Base-by-base conservation (phyloP, 805 yeast genomes). In the Sugiyamaella lignohabitans region DNA sequence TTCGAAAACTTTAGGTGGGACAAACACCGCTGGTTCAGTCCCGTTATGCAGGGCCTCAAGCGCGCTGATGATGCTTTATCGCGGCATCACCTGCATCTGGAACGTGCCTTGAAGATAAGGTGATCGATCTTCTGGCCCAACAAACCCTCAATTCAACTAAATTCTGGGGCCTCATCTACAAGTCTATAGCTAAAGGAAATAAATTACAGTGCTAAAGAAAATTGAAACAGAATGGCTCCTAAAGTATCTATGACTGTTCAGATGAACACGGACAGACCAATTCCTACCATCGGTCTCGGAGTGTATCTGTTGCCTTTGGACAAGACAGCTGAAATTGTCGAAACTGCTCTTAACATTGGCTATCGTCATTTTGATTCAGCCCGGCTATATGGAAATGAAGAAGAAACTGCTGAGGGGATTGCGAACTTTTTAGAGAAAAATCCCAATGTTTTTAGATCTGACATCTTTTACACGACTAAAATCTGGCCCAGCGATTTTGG, bases 321-420 rank as follows among this genome's bases (percentile, higher is more conserved):
- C 22, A 70, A 69, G 32, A 75, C 74, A 19, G 70, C 71, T 42
- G 65, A 65, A 18, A 78, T 82, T 21, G 58, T 53, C 20, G 47
- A 75, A 53, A 59, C 70, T 29, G 91, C 89, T 0, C 69, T 84
- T 50, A 62, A 69, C 22, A 66, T 62, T 14, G 93, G 93, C 1
- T 85, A 82, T 61, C 74, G 91, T 54, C 89, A 80, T 60, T 66
- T 85, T 50, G 93, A 86, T 59, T 69, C 80, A 18, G 95, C 94
- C 4, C 76, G 72, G 14, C 63, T 64, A 16, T 85, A 85, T 64
- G 68, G 68, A 4, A 85, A 84, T 63, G 86, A 83, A 59, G 53
- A 51, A 8, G 82, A 78, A 53, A 78, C 78, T 5, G 80, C 79
- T 6, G 69, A 72, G 40, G 93, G 83, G 5, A 74, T 84, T 36